Percentiles rank a stretch among this genome's conserved stretches.
Evolutionary conservation across 257 asterid species (phyloP).

Genomic region (Solanum etuberosum): DNA sequence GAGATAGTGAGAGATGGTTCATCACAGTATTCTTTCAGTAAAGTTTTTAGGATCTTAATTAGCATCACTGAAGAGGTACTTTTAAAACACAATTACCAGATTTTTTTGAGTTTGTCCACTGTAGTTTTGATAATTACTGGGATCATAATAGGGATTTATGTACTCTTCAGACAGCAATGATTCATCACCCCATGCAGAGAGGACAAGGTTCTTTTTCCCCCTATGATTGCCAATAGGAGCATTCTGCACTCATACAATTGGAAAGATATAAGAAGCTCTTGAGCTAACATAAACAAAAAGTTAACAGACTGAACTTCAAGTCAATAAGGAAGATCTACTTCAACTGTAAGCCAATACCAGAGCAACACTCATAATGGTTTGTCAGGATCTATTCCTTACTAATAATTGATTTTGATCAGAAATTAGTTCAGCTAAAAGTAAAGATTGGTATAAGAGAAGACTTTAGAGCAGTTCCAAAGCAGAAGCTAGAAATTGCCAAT

Average conservation of each 20-base stretch:
- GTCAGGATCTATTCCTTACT: neutral
- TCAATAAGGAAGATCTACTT: neutral
- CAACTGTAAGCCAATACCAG: neutral
- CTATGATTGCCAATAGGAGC: conserved; percentile 79
- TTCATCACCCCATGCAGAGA: conserved; percentile 97
- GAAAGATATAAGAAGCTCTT: conserved; percentile 1
- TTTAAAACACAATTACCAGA: conserved; percentile 39
- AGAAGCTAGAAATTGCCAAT: neutral
- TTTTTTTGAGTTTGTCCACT: conserved; percentile 69
- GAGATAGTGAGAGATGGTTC: conserved; percentile 13
- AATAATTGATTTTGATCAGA: neutral
- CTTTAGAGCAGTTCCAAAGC: neutral
- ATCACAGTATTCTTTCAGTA: neutral
- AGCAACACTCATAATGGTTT: neutral
- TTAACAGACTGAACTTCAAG: neutral
- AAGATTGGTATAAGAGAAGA: neutral
- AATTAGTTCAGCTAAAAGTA: neutral
- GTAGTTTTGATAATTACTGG: conserved; percentile 48
- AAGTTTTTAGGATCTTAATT: neutral
- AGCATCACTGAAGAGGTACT: neutral
- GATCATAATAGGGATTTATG: conserved; percentile 53
- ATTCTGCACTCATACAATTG: conserved; percentile 31
- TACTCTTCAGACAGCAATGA: conserved; percentile 69
- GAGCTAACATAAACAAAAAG: conserved; percentile 1
- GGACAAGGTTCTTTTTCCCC: conserved; percentile 80